phyloP scores from a whole-genome alignment of 2,329 filamentous ascomycete genomes.

The Epichloe bromicola region DNA sequence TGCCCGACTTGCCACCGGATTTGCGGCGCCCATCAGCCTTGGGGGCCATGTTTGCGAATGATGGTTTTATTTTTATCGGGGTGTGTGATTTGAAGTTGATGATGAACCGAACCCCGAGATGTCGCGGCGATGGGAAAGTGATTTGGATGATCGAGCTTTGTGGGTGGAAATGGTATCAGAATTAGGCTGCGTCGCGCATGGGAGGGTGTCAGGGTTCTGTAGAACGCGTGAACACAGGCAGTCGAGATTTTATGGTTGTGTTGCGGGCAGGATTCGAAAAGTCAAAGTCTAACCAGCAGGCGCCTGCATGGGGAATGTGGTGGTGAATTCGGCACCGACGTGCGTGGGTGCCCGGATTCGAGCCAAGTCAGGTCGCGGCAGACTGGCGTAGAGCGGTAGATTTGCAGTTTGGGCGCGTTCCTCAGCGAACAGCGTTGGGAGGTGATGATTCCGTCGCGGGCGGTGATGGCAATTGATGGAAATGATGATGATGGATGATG shows the following conservation, averaged over 20 bases:
- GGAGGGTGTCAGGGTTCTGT: neutral
- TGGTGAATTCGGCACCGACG: slow-evolving; percentile 8
- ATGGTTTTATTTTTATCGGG: neutral
- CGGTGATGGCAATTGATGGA: slow-evolving; percentile 13
- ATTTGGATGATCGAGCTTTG: neutral
- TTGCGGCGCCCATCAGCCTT: slow-evolving; percentile 24
- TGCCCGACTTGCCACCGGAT: slow-evolving; percentile 21
- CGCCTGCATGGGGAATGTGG: slow-evolving; percentile 9
- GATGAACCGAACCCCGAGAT: neutral
- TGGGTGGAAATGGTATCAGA: neutral
- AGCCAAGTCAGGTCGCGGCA: slow-evolving; percentile 13
- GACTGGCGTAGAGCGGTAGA: slow-evolving; percentile 16
- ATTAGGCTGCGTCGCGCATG: neutral
- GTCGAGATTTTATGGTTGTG: slow-evolving; percentile 1
- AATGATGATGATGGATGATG: slow-evolving; percentile 11
- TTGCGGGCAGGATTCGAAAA: neutral
- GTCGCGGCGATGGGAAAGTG: neutral
- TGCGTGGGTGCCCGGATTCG: slow-evolving; percentile 11
- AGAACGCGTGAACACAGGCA: neutral
- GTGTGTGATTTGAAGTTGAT: slow-evolving; percentile 5
- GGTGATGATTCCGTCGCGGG: slow-evolving; percentile 16
- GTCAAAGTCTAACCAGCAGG: slow-evolving; percentile 5
- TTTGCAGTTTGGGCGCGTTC: slow-evolving; percentile 1
- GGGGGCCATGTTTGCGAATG: slow-evolving; percentile 20
- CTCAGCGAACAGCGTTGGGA: slow-evolving; percentile 5